Base-by-base conservation (phyloP, 164 flowering plant species). In the Dillenia suffruticosa region DNA sequence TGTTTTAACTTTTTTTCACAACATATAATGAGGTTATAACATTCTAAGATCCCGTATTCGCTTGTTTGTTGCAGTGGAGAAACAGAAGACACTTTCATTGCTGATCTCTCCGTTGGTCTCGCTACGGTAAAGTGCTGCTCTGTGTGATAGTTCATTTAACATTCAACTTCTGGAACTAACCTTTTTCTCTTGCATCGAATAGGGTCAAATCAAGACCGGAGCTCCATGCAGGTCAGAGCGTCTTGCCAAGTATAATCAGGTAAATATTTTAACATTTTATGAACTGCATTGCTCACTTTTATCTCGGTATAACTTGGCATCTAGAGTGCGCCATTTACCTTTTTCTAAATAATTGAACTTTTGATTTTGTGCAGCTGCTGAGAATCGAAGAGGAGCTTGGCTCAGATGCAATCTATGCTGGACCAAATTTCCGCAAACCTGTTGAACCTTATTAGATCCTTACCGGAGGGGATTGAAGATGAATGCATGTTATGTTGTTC, bases 221-320 rank as follows among this genome's bases (percentile, higher is more conserved):
- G 97, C 92, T 62, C 97, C 97, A 24, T 90, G 97, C 87, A 81
- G 97, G 67, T 90, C 97, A 5, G 95, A 90, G 76, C 94, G 97
- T 60, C 88, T 90, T 56, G 97, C 97, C 9, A 90, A 90, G 63
- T 90, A 90, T 56, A 90, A 90, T 66, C 97, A 90, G 89, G 89
- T 85, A 52, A 52, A n/a, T 10, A 10, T 56, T 16, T 19, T 14
- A 12, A 32, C 26, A 57, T 51, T 3, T 17, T 9, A 8, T 54
- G 26, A 10, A 26, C 57, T 62, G 13, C 10, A 11, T 53, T 46
- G 26, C 4, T 14, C 32, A 12, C 52, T 22, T 46, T 43, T 60
- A 14, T 72, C 2, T 14, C 22, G 5, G 44, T 43, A 10, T 22
- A 16, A 24, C 44, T 44, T 59, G 40, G 40, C 40, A 2, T 1